Base-by-base conservation (phyloP, 179 eudicot genomes). In the Drosera spatulata region DNA sequence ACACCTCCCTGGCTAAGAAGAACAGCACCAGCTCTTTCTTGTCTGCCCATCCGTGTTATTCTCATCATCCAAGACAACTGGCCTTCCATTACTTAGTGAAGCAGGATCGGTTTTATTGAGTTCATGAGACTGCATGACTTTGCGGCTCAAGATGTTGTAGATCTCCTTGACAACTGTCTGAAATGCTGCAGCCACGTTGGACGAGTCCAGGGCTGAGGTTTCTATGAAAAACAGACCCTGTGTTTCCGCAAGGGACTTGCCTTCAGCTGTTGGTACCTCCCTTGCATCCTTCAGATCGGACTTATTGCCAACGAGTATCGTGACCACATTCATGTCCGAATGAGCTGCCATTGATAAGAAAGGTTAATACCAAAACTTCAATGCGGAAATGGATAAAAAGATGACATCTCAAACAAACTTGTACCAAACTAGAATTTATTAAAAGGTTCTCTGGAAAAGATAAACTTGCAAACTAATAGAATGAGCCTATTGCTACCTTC, bases 321-420 rank as follows among this genome's bases (percentile, higher is more conserved):
- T 79, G 22, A 82, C 86, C 41, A 84, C 86, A 41, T 82, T 84
- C 84, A 82, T 84, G 74, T 84, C 90, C 2, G 84, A 84, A 47
- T 84, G 78, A 77, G 90, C 90, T 84, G 33, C 33, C 1, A 22
- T 22, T 22, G 33, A 22, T 22, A 22, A 1, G 33, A 22, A 22
- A 22, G 33, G 33, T 22, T 22, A 22, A 22, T 22, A 22, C 1
- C 33, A 22, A 22, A 22, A 22, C 33, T 22, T 22, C 33, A 22
- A 22, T 22, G 33, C 33, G 33, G 33, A 22, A 22, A 22, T 22
- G 33, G 33, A 22, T 22, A 22, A 22, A 22, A 22, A 22, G 33
- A 22, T 22, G 33, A 22, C 33, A 22, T 22, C 33, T 22, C 33
- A 22, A 22, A 22, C 33, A 22, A 22, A 22, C 33, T 0, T 22